Conservation (phyloP, 495 filamentous ascomycete genomes). For the Podospora bellae-mahoneyi region DNA sequence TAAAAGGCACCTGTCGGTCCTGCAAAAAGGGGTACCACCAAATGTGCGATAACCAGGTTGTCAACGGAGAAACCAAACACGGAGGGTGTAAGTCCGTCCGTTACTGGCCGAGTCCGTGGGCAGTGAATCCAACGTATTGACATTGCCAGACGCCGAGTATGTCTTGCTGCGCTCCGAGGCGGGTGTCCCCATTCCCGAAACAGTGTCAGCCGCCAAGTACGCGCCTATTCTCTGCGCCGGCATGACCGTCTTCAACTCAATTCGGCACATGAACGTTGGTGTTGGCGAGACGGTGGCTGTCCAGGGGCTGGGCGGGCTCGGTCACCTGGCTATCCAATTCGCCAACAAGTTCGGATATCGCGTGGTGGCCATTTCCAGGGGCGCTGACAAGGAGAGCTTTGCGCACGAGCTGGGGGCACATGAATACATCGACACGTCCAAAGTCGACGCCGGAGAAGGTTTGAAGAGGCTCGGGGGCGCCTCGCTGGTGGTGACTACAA, state of each 20-base stretch:
- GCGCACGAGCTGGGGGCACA: conserved; percentile 62
- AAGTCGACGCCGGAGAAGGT: conserved; percentile 47
- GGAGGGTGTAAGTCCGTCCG: conserved; percentile 43
- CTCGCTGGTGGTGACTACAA: conserved; percentile 60
- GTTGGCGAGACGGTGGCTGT: conserved; percentile 59
- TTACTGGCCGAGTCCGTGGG: background rate
- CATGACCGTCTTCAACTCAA: conserved; percentile 68
- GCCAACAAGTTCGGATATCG: conserved; percentile 63
- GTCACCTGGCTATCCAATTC: conserved; percentile 67
- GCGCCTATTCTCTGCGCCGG: conserved; percentile 71
- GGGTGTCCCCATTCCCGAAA: conserved; percentile 56
- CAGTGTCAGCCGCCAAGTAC: conserved; percentile 55
- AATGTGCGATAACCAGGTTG: conserved; percentile 48
- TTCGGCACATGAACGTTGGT: conserved; percentile 57
- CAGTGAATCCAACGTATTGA: background rate
- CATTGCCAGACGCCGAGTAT: conserved; percentile 55
- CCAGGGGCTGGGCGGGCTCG: conserved; percentile 64
- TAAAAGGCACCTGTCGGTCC: conserved; percentile 40
- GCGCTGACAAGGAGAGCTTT: conserved; percentile 56
- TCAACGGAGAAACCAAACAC: conserved; percentile 53
- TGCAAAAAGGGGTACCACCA: conserved; percentile 52
- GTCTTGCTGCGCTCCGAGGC: conserved; percentile 60
- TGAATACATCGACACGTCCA: conserved; percentile 61
- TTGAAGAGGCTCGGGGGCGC: conserved; percentile 61
- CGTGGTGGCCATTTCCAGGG: conserved; percentile 59